Conservation (phyloP, 176 grass and related monocot genomes). For the Poa pratensis region DNA sequence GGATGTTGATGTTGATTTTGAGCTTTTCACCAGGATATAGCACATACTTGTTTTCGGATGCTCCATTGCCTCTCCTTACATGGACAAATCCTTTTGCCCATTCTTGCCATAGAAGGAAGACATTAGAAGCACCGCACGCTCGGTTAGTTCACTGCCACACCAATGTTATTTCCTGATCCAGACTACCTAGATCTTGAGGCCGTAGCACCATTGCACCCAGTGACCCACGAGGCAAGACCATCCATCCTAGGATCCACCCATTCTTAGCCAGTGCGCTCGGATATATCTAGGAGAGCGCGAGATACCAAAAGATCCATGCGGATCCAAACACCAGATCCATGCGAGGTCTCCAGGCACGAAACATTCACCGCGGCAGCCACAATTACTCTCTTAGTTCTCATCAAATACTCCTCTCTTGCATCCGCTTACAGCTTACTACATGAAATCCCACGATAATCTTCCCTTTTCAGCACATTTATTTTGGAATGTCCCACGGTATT, state of each 20-base stretch:
- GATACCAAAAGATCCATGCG: background rate
- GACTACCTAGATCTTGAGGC: background rate
- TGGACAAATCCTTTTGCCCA: background rate
- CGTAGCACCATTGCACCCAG: background rate
- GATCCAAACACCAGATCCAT: no score
- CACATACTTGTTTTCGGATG: background rate
- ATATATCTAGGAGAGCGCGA: background rate
- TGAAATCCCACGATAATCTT: no score
- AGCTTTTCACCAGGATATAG: background rate
- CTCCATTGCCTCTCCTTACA: background rate
- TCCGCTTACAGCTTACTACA: no score
- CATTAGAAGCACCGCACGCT: background rate
- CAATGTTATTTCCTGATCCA: background rate
- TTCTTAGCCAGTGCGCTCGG: background rate
- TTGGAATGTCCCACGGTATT: no score
- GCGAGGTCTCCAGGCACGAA: no score
- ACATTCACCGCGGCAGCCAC: no score
- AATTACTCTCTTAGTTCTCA: no score
- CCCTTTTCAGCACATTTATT: no score
- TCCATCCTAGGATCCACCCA: no score
- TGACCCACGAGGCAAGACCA: background rate
- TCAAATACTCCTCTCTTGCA: no score
- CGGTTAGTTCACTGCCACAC: background rate
- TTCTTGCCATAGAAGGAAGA: background rate
- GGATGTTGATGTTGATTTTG: background rate